phyloP scores from a whole-genome alignment of 306 rosid genomes.

The Vicia sativa region DNA sequence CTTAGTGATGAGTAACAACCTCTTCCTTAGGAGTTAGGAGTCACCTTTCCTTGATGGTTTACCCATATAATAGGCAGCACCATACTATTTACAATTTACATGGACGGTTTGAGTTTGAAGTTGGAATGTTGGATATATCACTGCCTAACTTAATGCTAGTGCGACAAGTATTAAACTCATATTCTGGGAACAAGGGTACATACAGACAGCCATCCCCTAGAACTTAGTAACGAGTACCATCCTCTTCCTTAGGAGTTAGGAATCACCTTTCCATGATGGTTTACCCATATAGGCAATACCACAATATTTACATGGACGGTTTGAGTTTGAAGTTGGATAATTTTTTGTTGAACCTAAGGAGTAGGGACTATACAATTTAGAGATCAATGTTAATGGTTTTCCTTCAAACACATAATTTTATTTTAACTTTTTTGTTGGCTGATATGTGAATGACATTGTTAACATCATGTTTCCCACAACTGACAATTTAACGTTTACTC shows the following conservation, averaged over 20 bases:
- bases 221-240: not conserved
- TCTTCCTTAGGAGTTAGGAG: no score
- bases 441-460: not conserved
- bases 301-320: slow-evolving; percentile 17
- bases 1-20: not conserved
- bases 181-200: slow-evolving; percentile 3
- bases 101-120: slow-evolving; percentile 7
- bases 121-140: slow-evolving; percentile 4
- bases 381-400: slow-evolving; percentile 10
- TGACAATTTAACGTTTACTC: slow-evolving; percentile 19
- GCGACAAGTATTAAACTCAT: slow-evolving; percentile 12
- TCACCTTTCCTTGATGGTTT: no score
- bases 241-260: slow-evolving; percentile 3
- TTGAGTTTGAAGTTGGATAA: not conserved
- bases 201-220: slow-evolving; percentile 6
- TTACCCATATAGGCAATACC: slow-evolving; percentile 20
- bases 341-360: slow-evolving; percentile 4
- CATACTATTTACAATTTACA: no score
- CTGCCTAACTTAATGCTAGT: not conserved
- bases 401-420: slow-evolving; percentile 18
- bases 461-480: slow-evolving; percentile 7
- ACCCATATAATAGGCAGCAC: no score
- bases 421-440: not conserved
- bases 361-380: slow-evolving; percentile 10
- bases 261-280: slow-evolving; percentile 20